These are phyloP conservation scores for Eucalyptus virginea DNA, from an alignment of 345 rosid genomes.

Conservation along the genomic window DNA sequence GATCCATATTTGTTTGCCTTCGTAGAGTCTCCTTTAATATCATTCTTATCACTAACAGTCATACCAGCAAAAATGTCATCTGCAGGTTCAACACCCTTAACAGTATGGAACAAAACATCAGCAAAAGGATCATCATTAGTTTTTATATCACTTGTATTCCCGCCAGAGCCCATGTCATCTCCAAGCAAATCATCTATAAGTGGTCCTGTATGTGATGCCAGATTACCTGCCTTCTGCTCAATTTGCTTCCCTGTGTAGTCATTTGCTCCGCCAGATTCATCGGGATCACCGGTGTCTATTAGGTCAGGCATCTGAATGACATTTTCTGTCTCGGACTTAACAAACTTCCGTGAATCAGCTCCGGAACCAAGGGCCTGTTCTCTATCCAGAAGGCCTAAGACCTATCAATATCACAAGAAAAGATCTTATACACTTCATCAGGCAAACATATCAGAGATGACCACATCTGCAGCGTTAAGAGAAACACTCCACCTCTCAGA, in stretches of 20 bases:
- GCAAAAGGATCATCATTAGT: conserved; percentile 75
- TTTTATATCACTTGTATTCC: conserved; percentile 21
- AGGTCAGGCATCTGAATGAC: conserved; percentile 57
- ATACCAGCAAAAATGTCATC: conserved; percentile 83
- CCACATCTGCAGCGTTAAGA: background rate
- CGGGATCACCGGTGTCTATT: conserved; percentile 65
- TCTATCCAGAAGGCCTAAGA: conserved; percentile 63
- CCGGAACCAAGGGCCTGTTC: conserved; percentile 21
- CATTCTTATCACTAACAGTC: conserved; percentile 44
- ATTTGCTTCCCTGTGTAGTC: conserved; percentile 14
- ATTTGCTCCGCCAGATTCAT: conserved; percentile 31
- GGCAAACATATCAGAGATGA: background rate
- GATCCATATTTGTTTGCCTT: conserved; percentile 10
- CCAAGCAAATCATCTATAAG: conserved; percentile 73
- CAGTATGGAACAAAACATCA: conserved; percentile 70
- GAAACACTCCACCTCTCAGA: background rate
- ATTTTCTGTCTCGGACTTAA: conserved; percentile 24
- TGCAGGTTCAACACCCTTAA: conserved; percentile 18
- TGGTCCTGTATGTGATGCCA: conserved; percentile 19
- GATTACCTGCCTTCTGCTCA: conserved; percentile 25
- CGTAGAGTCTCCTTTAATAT: conserved; percentile 16
- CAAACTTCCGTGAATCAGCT: conserved; percentile 27
- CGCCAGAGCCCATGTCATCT: conserved; percentile 25
- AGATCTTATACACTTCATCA: background rate
- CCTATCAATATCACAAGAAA: conserved; percentile 25